Evolutionary conservation across 129 eudicot species (phyloP).

Genomic region (Saussurea involucrata): DNA sequence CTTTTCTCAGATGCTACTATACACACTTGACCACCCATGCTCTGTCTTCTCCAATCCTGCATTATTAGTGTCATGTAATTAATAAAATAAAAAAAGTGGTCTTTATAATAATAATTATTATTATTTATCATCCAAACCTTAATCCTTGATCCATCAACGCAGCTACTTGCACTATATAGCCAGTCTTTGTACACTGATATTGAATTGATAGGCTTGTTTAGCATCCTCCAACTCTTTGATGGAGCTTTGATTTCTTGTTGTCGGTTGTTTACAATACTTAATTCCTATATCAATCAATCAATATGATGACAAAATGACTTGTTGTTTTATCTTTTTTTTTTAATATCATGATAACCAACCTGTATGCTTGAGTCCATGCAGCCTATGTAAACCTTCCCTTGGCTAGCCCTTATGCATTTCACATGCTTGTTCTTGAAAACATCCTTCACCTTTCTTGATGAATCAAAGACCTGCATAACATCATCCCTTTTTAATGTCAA

Average conservation of each 20-base stretch:
- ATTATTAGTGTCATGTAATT: constrained; percentile 10
- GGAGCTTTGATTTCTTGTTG: constrained; percentile 73
- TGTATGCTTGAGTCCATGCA: constrained; percentile 83
- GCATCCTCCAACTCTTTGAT: constrained; percentile 63
- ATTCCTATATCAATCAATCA: constrained; percentile 37
- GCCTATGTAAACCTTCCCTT: constrained; percentile 68
- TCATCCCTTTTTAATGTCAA: not conserved
- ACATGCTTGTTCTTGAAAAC: constrained; percentile 60
- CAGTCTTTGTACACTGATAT: constrained; percentile 66
- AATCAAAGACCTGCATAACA: constrained; percentile 54
- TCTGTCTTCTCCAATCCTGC: constrained; percentile 75
- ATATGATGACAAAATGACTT: not conserved
- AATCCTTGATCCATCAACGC: constrained; percentile 60
- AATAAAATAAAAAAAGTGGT: not conserved
- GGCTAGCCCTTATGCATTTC: constrained; percentile 43
- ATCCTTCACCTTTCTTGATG: constrained; percentile 52
- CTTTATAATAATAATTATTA: not conserved
- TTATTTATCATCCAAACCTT: constrained; percentile 40
- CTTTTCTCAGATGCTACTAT: constrained; percentile 47
- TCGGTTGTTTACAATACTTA: constrained; percentile 47
- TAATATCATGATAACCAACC: constrained; percentile 31
- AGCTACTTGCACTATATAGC: constrained; percentile 68
- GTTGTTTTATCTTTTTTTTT: no score
- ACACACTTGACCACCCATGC: constrained; percentile 55
- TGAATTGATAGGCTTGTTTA: constrained; percentile 58